These are phyloP conservation scores for Magnusiomyces suaveolens DNA, from an alignment of 1,139 yeast species.

Conservation along the genomic window DNA sequence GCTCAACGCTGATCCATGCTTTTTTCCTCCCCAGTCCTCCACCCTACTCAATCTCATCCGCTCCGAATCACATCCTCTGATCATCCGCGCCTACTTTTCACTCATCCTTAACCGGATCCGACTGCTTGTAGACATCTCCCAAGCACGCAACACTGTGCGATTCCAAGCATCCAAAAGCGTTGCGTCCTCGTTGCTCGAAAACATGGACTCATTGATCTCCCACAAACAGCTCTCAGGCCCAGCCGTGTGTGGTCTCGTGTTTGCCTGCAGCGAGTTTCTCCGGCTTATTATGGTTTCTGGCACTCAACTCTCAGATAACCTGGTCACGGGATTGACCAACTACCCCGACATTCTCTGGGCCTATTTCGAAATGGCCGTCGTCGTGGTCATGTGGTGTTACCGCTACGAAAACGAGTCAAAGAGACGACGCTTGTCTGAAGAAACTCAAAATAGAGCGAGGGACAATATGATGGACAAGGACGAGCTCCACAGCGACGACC, in stretches of 20 bases:
- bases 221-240: constrained; percentile 1
- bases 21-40: neutral
- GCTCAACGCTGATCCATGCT: constrained; percentile 2
- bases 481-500: neutral
- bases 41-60: constrained; percentile 15
- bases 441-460: constrained; percentile 13
- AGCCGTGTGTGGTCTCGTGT: constrained; percentile 14
- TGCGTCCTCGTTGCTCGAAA: constrained; percentile 20
- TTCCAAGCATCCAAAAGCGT: constrained; percentile 24
- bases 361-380: constrained; percentile 24
- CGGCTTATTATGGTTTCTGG: constrained; percentile 22
- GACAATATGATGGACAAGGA: neutral
- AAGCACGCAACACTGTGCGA: constrained; percentile 17
- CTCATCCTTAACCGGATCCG: constrained; percentile 21
- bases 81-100: constrained; percentile 18
- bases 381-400: constrained; percentile 29
- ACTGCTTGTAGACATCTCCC: constrained; percentile 21
- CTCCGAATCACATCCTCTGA: constrained; percentile 22
- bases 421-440: constrained; percentile 18
- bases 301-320: constrained; percentile 14
- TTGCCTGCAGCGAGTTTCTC: constrained; percentile 24
- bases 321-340: constrained; percentile 10
- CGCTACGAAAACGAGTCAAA: constrained; percentile 21
- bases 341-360: constrained; percentile 22
- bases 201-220: constrained; percentile 14